Conservation (phyloP, 306 rosid species). For the Lablab purpureus region DNA sequence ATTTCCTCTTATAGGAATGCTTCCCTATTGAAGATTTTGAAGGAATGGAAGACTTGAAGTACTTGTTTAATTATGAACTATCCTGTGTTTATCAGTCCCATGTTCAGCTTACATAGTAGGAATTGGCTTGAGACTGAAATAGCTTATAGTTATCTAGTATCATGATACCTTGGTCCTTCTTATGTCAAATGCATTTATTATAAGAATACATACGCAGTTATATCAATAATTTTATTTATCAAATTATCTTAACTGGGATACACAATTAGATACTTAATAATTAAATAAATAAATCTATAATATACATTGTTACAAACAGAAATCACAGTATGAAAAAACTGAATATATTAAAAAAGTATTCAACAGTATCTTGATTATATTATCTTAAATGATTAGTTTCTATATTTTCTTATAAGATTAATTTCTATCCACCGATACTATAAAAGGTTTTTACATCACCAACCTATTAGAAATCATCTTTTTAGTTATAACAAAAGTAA, state of each 20-base stretch:
- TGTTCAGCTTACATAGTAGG: background rate
- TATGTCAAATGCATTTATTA: conserved; percentile 1
- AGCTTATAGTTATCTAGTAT: background rate
- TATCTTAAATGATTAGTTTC: background rate
- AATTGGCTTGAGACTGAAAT: conserved; percentile 12
- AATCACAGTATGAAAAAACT: conserved; percentile 24
- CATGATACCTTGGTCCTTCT: background rate
- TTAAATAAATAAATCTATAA: background rate
- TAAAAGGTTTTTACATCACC: too few relatives aligned
- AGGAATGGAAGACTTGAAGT: conserved; percentile 23
- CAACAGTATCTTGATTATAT: background rate
- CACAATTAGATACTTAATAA: background rate
- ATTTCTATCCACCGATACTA: too few relatives aligned
- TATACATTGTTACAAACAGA: background rate
- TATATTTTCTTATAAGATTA: background rate
- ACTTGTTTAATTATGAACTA: conserved; percentile 1
- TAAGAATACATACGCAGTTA: background rate
- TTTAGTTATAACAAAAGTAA: too few relatives aligned
- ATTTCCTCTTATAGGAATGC: background rate
- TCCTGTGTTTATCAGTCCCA: background rate
- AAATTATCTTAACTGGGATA: background rate
- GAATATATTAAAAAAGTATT: background rate
- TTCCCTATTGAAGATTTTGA: conserved; percentile 11
- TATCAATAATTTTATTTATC: background rate
- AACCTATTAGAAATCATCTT: too few relatives aligned